A percentile compares a stretch with the other conserved stretches of the same genome.
Evolutionary conservation across 2,329 filamentous ascomycete genomes (phyloP).

Genomic region (Fusarium kyushuense): DNA sequence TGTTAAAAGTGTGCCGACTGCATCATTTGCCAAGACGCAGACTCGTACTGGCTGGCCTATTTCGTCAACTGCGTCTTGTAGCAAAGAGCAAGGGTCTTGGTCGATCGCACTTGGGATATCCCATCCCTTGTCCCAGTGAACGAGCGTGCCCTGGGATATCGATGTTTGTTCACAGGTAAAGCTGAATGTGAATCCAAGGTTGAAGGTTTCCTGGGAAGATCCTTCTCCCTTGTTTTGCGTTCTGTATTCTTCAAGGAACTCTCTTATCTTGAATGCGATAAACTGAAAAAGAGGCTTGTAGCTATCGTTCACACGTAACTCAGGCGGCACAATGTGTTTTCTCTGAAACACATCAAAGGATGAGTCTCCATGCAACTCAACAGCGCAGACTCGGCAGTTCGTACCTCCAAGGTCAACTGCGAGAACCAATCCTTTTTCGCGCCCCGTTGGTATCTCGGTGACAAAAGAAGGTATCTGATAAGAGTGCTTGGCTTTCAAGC

Average conservation of each 20-base stretch:
- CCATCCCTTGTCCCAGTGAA: conserved; percentile 25
- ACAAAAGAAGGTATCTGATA: conserved; percentile 31
- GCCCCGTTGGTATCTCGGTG: conserved; percentile 14
- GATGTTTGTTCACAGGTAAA: conserved; percentile 16
- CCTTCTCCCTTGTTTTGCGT: accelerated
- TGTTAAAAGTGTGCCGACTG: not conserved
- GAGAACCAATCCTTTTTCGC: conserved; percentile 15
- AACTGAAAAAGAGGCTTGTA: conserved; percentile 9
- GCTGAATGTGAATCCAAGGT: conserved; percentile 17
- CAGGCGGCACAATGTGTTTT: not conserved
- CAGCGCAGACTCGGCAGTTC: conserved; percentile 13
- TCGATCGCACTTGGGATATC: conserved; percentile 7
- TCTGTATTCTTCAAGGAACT: not conserved
- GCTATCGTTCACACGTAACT: conserved; percentile 5
- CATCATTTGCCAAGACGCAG: conserved; percentile 10
- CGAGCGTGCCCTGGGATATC: conserved; percentile 1
- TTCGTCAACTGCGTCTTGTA: not conserved
- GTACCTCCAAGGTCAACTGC: conserved; percentile 13
- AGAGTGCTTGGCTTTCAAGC: conserved; percentile 19
- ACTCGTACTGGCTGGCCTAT: not conserved
- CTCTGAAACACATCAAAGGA: conserved; percentile 3
- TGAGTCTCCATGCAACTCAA: conserved; percentile 8
- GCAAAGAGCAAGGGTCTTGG: conserved; percentile 4
- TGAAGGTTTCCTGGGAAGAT: accelerated
- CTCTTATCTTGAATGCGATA: not conserved